Conservation (phyloP, 306 rosid genomes). For the Sophora flavescens region DNA sequence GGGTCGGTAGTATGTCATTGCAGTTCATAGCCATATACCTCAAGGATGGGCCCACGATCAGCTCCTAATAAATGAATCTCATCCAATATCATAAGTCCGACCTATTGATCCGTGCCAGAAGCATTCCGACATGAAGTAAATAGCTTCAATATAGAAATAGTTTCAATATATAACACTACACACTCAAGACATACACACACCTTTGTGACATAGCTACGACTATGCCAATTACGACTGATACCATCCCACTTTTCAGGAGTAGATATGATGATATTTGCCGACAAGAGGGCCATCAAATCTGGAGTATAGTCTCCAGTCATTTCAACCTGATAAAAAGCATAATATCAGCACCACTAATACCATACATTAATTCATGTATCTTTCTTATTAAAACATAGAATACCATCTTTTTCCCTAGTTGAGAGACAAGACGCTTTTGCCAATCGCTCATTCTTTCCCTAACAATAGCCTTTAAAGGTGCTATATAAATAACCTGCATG, state of each 20-base stretch:
- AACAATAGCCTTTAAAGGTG: conserved; percentile 98
- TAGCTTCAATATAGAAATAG: conserved; percentile 27
- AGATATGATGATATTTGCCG: conserved; percentile 92
- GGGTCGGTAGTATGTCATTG: conserved; percentile 28
- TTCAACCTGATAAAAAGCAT: conserved; percentile 75
- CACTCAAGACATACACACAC: conserved; percentile 49
- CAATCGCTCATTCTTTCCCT: conserved; percentile 98
- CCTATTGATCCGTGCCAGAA: conserved; percentile 61
- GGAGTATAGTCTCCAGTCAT: conserved; percentile 99
- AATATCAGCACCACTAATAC: conserved; percentile 38
- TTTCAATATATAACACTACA: conserved; percentile 22
- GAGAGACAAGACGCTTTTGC: conserved; percentile 83
- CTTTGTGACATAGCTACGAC: conserved; percentile 93
- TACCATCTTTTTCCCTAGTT: conserved; percentile 89
- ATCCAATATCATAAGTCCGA: conserved; percentile 93
- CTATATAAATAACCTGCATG: conserved; percentile 92
- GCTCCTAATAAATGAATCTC: conserved; percentile 98
- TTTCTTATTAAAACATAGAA: conserved; percentile 14
- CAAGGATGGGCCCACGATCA: conserved; percentile 98
- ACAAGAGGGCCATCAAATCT: conserved; percentile 88
- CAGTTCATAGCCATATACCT: conserved; percentile 62
- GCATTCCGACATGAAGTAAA: conserved; percentile 36
- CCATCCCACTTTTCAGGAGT: conserved; percentile 99
- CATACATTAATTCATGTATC: conserved; percentile 27
- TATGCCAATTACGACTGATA: conserved; percentile 98